Evolutionary conservation across 1,139 yeast genomes (phyloP), one percentile per base, ranked within the genome.

Genomic region (Geotrichum australiense): DNA sequence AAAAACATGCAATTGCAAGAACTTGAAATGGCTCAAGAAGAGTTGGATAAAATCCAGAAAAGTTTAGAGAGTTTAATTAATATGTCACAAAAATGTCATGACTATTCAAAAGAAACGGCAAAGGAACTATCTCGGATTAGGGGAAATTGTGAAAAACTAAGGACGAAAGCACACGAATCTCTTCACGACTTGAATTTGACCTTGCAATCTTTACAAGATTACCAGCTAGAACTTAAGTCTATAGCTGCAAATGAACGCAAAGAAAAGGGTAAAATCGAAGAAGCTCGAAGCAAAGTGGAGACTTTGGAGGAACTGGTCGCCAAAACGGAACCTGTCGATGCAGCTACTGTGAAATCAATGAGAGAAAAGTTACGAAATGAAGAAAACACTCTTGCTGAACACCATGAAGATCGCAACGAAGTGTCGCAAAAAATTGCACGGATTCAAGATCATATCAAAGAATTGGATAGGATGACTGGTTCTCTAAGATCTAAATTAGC

Each of bases 351-450:
- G 24, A 23, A 12, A 26, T 5, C 15, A 25, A 10, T 22, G 29
- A 6, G 30, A 7, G 30, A 7, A n/a, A 26, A 16, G 14, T 7
- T 26, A n/a, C 15, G 14, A 26, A 7, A 12, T 26, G 30, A 26
- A 26, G 14, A 6, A 6, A 7, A 16, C 11, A 26, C 14, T 5
- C 5, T 37, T 4, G 61, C 58, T 32, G 58, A 50, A 4, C 47
- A 54, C 34, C 56, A 70, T 31, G 66, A 69, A 47, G 64, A 57
- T 37, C 70, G 66, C 45, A 73, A 71, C 0, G 72, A 68, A 42
- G 73, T 77, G 7, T 59, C 59, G 39, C 69, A 66, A 34, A 62
- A 64, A 14, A 56, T 68, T 29, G 68, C 65, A 25, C 68, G 64
- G 27, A 63, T 70, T 12, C 57, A 65, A 28, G 58, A 59, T 1